Conservation (phyloP, 139 green algal genomes). For the Tetratostichococcus sp. region DNA sequence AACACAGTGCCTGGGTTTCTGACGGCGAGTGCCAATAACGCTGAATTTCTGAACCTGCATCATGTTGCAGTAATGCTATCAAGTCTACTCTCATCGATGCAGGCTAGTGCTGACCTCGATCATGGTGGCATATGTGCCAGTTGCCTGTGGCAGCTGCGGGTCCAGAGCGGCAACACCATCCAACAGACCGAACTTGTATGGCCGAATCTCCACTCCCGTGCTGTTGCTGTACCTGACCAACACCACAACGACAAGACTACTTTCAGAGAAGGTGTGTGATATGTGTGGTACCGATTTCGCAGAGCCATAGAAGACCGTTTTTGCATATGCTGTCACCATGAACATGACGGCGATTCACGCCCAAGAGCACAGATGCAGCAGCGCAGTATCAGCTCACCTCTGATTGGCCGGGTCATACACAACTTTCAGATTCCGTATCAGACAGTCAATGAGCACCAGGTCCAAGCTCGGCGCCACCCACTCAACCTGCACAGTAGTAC, state of each 20-base stretch:
- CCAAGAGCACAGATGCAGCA: too few relatives aligned
- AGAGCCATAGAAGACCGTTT: too few relatives aligned
- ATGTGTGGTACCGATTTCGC: too few relatives aligned
- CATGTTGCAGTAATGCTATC: too few relatives aligned
- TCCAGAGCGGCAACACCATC: conserved; percentile 25
- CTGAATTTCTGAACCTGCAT: too few relatives aligned
- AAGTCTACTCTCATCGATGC: too few relatives aligned
- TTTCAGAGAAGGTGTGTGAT: too few relatives aligned
- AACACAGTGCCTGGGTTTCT: conserved; percentile 14
- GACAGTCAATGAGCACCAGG: conserved; percentile 7
- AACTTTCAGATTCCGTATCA: conserved; percentile 21
- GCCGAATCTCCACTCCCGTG: conserved; percentile 29
- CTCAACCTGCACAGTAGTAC: neutral
- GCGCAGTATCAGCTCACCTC: neutral
- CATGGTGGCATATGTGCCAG: neutral
- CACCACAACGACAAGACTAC: too few relatives aligned
- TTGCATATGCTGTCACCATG: too few relatives aligned
- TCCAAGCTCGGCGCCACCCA: neutral
- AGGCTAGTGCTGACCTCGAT: neutral
- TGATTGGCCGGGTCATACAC: conserved; percentile 9
- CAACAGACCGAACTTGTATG: conserved; percentile 30
- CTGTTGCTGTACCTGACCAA: conserved; percentile 27
- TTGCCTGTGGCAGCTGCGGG: conserved; percentile 1
- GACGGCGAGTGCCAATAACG: too few relatives aligned
- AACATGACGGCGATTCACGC: too few relatives aligned